Conservation (phyloP, 345 rosid genomes). For the Acer negundo region DNA sequence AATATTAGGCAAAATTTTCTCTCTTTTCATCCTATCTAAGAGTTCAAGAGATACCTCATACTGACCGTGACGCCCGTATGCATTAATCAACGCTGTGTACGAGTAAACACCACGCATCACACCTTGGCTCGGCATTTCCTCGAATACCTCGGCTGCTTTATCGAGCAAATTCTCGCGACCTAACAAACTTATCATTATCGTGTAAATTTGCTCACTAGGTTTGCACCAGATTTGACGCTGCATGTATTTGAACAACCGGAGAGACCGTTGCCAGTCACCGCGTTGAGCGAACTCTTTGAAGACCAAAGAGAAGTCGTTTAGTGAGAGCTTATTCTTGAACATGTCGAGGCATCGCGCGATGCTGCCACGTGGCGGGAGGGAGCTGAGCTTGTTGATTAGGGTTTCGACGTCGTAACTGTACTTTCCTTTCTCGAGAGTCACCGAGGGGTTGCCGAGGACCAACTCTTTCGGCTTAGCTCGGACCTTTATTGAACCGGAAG, state of each 20-base stretch:
- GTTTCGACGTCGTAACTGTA: constrained; percentile 95
- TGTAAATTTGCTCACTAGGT: constrained; percentile 92
- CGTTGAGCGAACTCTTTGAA: constrained; percentile 94
- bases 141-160: constrained; percentile 80
- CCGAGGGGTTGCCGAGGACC: constrained; percentile 76
- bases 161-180: constrained; percentile 90
- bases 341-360: constrained; percentile 83
- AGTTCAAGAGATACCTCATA: constrained; percentile 74
- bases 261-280: constrained; percentile 95
- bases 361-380: constrained; percentile 98
- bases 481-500: constrained; percentile 28
- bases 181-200: constrained; percentile 81
- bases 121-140: constrained; percentile 81
- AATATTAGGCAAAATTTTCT: constrained; percentile 67
- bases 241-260: constrained; percentile 92
- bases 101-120: constrained; percentile 85
- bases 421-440: constrained; percentile 81
- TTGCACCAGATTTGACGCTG: constrained; percentile 98
- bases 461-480: constrained; percentile 62
- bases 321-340: constrained; percentile 89
- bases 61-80: constrained; percentile 84
- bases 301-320: constrained; percentile 83
- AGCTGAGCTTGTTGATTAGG: constrained; percentile 94
- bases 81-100: constrained; percentile 82
- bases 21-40: constrained; percentile 82